Percentiles rank a stretch among this genome's conserved stretches.
Evolutionary conservation across 129 eudicot species (phyloP).

Genomic region (Centella asiatica): DNA sequence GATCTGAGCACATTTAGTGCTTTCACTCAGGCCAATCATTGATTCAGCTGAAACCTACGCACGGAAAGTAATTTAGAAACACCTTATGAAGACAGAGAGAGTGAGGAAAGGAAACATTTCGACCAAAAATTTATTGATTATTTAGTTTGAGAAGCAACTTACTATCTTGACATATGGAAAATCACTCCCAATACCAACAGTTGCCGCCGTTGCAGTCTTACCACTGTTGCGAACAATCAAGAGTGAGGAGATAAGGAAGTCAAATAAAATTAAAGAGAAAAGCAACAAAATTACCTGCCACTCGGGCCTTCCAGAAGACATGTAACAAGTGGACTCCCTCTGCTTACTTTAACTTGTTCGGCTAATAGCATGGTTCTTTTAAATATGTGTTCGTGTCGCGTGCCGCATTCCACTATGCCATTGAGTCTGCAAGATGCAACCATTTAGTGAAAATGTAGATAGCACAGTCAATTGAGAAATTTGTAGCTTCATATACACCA

Average conservation of each 20-base stretch:
- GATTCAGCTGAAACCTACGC: constrained; percentile 92
- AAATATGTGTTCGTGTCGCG: constrained; percentile 71
- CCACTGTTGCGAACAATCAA: constrained; percentile 54
- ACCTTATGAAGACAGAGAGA: neutral
- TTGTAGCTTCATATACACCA: neutral
- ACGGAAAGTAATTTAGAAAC: constrained; percentile 1
- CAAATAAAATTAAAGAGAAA: constrained; percentile 4
- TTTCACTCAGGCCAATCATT: constrained; percentile 97
- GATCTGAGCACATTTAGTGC: constrained; percentile 89
- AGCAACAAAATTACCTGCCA: constrained; percentile 61
- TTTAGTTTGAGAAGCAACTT: constrained; percentile 26
- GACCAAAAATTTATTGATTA: neutral
- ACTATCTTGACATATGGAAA: constrained; percentile 97
- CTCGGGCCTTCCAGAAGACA: constrained; percentile 97
- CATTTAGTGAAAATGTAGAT: constrained; percentile 1
- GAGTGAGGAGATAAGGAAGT: constrained; percentile 3
- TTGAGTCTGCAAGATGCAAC: constrained; percentile 59
- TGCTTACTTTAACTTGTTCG: constrained; percentile 91
- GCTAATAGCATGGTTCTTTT: constrained; percentile 83
- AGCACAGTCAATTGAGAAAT: neutral
- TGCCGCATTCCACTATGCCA: constrained; percentile 94
- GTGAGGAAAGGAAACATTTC: constrained; percentile 3
- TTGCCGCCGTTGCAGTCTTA: constrained; percentile 97
- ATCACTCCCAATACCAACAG: constrained; percentile 94
- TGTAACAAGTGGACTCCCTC: constrained; percentile 90